A percentile compares a stretch with the other conserved stretches of the same genome.
Conservation (phyloP, 306 rosid genomes). For the Clitoria ternatea region DNA sequence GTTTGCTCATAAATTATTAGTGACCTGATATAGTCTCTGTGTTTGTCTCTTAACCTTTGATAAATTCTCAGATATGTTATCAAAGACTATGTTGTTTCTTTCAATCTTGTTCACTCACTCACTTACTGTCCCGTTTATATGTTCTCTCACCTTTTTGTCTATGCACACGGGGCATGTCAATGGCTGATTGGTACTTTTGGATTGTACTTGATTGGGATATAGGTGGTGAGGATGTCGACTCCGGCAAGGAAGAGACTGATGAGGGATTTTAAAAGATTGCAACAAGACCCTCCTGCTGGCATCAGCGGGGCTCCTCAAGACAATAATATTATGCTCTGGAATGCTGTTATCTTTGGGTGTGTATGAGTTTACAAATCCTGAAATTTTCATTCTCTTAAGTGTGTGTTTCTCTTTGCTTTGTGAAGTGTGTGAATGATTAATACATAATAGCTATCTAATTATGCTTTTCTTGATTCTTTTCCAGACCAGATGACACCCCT, state of each 20-base stretch:
- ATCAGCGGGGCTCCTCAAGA: conserved; percentile 97
- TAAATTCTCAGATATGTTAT: background rate
- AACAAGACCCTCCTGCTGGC: conserved; percentile 93
- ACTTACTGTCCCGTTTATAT: background rate
- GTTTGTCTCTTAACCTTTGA: background rate
- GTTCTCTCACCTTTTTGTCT: background rate
- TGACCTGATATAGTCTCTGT: background rate
- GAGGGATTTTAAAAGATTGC: conserved; percentile 96
- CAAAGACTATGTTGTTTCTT: background rate
- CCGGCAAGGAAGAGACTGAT: conserved; percentile 90
- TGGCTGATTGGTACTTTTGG: conserved; percentile 1
- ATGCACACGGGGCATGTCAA: background rate
- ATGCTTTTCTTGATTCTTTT: conserved; percentile 25
- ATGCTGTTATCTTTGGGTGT: conserved; percentile 96
- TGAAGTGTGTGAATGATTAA: conserved; percentile 13
- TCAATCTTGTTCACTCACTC: background rate
- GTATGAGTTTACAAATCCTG: conserved; percentile 10
- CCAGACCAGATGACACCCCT: conserved; percentile 96
- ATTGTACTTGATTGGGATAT: conserved; percentile 21
- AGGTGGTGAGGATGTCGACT: conserved; percentile 90
- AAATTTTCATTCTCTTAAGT: background rate
- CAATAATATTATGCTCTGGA: conserved; percentile 95
- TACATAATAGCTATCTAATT: conserved; percentile 12
- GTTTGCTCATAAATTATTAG: background rate
- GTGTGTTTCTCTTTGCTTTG: background rate